Evolutionary conservation across 768 basidiomycete genomes (phyloP), one percentile per base, ranked within the genome.

Genomic region (Podaxis mareebaensis): DNA sequence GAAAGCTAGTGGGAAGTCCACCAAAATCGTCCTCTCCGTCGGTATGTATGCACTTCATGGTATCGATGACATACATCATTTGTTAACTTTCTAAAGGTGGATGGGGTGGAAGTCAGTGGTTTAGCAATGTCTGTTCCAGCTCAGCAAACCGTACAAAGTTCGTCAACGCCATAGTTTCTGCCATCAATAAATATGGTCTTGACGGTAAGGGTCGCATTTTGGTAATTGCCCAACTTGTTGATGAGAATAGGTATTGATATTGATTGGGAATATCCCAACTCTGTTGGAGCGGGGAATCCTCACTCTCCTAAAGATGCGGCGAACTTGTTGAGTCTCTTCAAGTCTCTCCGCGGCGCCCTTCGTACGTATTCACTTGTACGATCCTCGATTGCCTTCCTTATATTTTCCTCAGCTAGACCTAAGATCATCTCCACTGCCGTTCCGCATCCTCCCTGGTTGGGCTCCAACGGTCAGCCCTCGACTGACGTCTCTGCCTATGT

Each of bases 381-480:
- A 26, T 57, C 12, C 17, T 24, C 56, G 15, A 20, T 46, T 46
- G 20, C 8, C 30, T 46, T 46, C 5, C 39, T 63, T 54, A 46
- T 22, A 53, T 60, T 4, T 39, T 22, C 36, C 42, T 4, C 57
- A 83, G 81, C 81, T 3, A 67, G 78, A 0, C 80, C 79, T 40
- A 88, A 87, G 68, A 81, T 90, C 60, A 85, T 92, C 64, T 86
- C 88, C 12, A 82, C 87, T 3, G 89, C 90, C 38, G 88, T 89
- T 11, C 79, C 89, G 28, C 85, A 89, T 62, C 79, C 84, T 61
- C 87, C 91, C 0, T 93, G 89, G 81, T 76, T 85, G 1, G 90
- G 84, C 1, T 68, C 84, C 1, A 82, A 88, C 66, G 89, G 90
- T 7, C 74, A 71, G 0, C 88, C 91, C 1, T 73, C 91, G 49